A percentile compares a stretch with the other conserved stretches of the same genome.
Conservation (phyloP, 2,329 filamentous ascomycete genomes). For the Colletotrichum agaves region DNA sequence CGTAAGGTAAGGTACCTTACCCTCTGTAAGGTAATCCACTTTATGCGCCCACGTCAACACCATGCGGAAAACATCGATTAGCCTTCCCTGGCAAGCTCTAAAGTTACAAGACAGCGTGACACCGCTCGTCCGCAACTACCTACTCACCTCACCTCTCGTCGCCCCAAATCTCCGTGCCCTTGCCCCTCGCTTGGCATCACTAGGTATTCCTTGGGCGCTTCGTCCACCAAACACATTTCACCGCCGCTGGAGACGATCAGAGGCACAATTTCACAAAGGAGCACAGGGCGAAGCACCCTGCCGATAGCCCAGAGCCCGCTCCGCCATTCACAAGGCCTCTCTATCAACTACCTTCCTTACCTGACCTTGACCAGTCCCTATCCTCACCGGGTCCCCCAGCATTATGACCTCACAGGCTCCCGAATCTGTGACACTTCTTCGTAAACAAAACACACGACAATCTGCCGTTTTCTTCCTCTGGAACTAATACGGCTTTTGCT, state of each 20-base stretch:
- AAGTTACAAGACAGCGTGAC: not conserved
- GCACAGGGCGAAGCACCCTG: constrained; percentile 4
- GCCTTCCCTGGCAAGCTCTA: not conserved
- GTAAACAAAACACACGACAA: constrained; percentile 1
- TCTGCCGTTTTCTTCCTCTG: not conserved
- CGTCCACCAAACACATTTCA: constrained; percentile 27
- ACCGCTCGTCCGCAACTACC: not conserved
- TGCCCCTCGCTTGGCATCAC: not conserved
- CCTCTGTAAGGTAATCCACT: constrained; percentile 4
- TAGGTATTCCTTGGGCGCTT: constrained; percentile 23
- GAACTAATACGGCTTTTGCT: not conserved
- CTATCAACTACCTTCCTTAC: not conserved
- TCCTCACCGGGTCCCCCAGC: constrained; percentile 24
- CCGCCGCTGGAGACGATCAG: constrained; percentile 1
- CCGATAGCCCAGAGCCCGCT: constrained; percentile 21
- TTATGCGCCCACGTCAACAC: constrained; percentile 36
- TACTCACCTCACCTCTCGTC: not conserved
- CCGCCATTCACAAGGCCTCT: constrained; percentile 9
- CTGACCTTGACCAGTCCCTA: not conserved
- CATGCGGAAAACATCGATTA: constrained; percentile 12
- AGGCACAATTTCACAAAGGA: not conserved
- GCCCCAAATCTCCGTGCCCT: constrained; percentile 18
- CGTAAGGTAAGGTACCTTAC: not conserved
- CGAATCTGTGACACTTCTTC: constrained; percentile 18
- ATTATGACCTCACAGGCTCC: constrained; percentile 37